Conservation (phyloP, 331 rosid species). For the Pyracantha coccinea region DNA sequence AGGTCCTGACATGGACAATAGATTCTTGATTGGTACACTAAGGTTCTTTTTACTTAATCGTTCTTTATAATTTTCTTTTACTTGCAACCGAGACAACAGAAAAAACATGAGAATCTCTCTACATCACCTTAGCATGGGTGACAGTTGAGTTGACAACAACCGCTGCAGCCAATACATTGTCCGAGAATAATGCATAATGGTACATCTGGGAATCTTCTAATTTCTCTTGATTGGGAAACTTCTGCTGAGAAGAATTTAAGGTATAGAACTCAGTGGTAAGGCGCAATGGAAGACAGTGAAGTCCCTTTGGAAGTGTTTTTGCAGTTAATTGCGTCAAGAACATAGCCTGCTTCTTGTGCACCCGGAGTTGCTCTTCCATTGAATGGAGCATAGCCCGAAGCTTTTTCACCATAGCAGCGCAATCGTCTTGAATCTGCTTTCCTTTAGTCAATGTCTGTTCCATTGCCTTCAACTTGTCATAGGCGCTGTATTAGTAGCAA, state of each 20-base stretch:
- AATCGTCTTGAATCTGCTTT: constrained; percentile 72
- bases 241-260: constrained; percentile 66
- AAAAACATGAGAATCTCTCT: not conserved
- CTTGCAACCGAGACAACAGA: not conserved
- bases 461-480: constrained; percentile 76
- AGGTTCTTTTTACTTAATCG: not conserved
- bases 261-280: constrained; percentile 84
- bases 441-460: constrained; percentile 73
- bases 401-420: constrained; percentile 69
- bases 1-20: constrained; percentile 6
- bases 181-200: constrained; percentile 94
- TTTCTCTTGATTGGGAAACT: constrained; percentile 69
- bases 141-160: constrained; percentile 90
- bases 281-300: constrained; percentile 96
- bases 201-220: constrained; percentile 64
- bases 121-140: constrained; percentile 56
- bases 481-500: constrained; percentile 42
- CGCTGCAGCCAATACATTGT: constrained; percentile 83
- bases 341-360: constrained; percentile 82
- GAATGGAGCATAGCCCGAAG: constrained; percentile 97
- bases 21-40: not conserved
- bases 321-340: constrained; percentile 94
- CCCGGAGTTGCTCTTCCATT: constrained; percentile 83
- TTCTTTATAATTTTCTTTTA: not conserved
- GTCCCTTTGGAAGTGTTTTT: constrained; percentile 94